phyloP scores from a whole-genome alignment of 148 eudicot species.

The Euryodendron excelsum region DNA sequence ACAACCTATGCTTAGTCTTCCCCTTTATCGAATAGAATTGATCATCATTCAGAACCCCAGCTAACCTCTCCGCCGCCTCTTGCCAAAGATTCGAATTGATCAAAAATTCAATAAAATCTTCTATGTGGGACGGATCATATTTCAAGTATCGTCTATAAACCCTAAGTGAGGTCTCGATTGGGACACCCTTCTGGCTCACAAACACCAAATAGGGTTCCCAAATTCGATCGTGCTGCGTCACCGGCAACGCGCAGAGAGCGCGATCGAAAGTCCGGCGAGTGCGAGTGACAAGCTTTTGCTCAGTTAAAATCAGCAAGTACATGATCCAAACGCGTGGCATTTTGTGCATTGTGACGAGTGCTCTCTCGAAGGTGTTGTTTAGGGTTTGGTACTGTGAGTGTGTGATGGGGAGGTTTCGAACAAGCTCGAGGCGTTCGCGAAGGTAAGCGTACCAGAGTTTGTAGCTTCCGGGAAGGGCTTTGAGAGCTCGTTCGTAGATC shows the following conservation, averaged over 20 bases:
- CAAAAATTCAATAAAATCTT: constrained; percentile 89
- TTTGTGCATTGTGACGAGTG: constrained; percentile 90
- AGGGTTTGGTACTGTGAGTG: constrained; percentile 61
- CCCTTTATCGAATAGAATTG: constrained; percentile 79
- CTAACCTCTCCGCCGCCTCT: constrained; percentile 88
- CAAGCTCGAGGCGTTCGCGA: constrained; percentile 72
- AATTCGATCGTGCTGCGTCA: constrained; percentile 87
- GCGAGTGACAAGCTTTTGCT: constrained; percentile 55
- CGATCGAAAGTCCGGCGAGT: constrained; percentile 76
- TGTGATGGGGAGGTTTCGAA: constrained; percentile 60
- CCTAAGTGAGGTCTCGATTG: constrained; percentile 87
- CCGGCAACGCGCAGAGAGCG: constrained; percentile 82
- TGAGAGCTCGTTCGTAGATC: constrained; percentile 86
- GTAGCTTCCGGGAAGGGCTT: constrained; percentile 87
- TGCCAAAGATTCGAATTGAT: constrained; percentile 71
- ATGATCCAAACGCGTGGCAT: constrained; percentile 96
- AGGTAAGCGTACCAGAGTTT: constrained; percentile 89
- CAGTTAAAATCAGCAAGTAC: constrained; percentile 58
- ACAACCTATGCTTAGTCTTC: constrained; percentile 76
- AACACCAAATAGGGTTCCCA: constrained; percentile 79
- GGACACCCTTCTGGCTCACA: constrained; percentile 80
- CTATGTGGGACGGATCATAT: constrained; percentile 82
- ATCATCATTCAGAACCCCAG: constrained; percentile 81
- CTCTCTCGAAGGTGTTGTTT: constrained; percentile 85
- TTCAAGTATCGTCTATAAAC: constrained; percentile 92